Conservation (phyloP, 352 stramenopile species). For the Phytophthora rubi region DNA sequence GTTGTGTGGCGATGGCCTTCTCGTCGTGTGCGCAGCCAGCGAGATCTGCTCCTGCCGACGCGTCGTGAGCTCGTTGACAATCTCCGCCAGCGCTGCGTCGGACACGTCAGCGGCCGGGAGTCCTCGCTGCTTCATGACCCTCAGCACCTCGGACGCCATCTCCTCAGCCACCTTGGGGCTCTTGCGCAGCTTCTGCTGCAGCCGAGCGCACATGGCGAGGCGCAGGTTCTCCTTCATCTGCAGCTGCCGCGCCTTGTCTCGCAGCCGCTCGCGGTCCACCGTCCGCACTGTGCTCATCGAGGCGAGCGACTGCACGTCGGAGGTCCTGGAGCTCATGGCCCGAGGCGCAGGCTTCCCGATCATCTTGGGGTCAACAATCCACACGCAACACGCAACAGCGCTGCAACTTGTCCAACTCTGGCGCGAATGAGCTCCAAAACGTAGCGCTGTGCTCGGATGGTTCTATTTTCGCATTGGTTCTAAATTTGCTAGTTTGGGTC, state of each 20-base stretch:
- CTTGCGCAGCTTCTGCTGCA: constrained; percentile 78
- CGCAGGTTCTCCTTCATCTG: constrained; percentile 81
- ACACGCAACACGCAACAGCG: neutral
- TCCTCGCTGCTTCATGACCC: constrained; percentile 53
- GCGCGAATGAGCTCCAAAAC: constrained; percentile 3
- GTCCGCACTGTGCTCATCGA: constrained; percentile 53
- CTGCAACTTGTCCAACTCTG: constrained; percentile 5
- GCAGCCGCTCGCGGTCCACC: constrained; percentile 70
- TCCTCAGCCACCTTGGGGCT: constrained; percentile 66
- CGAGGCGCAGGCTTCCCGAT: constrained; percentile 46
- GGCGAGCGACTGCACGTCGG: constrained; percentile 40
- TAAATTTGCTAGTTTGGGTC: constrained; percentile 17
- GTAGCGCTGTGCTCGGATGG: neutral
- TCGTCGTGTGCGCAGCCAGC: constrained; percentile 18
- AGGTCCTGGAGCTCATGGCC: constrained; percentile 43
- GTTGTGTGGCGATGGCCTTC: constrained; percentile 10
- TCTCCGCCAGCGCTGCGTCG: constrained; percentile 44
- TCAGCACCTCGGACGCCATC: constrained; percentile 63
- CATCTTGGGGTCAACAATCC: constrained; percentile 11
- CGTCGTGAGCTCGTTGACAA: constrained; percentile 51
- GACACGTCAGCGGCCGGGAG: constrained; percentile 44
- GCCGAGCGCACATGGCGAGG: constrained; percentile 68
- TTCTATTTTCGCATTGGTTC: constrained; percentile 27
- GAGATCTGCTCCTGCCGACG: constrained; percentile 47
- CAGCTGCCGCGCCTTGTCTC: constrained; percentile 67